Conservation (phyloP, 2,329 filamentous ascomycete genomes). For the Gaeumannomyces sp. region DNA sequence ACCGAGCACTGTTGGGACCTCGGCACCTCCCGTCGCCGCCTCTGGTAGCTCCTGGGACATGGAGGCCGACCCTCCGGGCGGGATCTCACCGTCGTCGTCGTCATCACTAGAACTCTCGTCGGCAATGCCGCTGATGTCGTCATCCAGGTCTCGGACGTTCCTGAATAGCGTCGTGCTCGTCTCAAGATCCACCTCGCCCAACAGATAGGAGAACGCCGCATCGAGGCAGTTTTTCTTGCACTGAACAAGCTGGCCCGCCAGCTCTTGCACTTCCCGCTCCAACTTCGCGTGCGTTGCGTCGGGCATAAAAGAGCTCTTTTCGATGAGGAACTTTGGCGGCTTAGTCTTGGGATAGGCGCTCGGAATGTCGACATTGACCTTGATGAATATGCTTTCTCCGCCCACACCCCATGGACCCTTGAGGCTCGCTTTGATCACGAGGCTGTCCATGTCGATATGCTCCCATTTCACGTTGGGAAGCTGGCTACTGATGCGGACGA, state of each 20-base stretch:
- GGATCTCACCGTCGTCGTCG: conserved; percentile 57
- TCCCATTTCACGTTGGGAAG: conserved; percentile 61
- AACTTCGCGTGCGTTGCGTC: conserved; percentile 47
- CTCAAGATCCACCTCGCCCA: conserved; percentile 57
- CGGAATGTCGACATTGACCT: conserved; percentile 55
- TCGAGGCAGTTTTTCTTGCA: conserved; percentile 57
- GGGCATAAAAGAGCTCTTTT: conserved; percentile 57
- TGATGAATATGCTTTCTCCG: conserved; percentile 53
- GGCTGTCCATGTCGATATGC: conserved; percentile 56
- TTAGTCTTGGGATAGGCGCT: conserved; percentile 51
- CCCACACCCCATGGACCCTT: conserved; percentile 58
- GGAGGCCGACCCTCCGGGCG: conserved; percentile 45
- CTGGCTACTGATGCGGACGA: conserved; percentile 54
- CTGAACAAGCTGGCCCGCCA: conserved; percentile 49
- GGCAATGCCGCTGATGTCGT: conserved; percentile 49
- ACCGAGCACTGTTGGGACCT: conserved; percentile 3
- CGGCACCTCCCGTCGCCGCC: background rate
- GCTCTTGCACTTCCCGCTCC: conserved; percentile 48
- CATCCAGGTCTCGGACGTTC: conserved; percentile 57
- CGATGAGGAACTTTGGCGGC: conserved; percentile 53
- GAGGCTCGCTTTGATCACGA: conserved; percentile 53
- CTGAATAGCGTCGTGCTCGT: conserved; percentile 56
- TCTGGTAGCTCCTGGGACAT: conserved; percentile 56
- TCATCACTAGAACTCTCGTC: conserved; percentile 64
- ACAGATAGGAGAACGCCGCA: conserved; percentile 54